These are phyloP conservation scores for Aureobasidium sp. DNA, from an alignment of 2,329 filamentous ascomycete genomes.

Conservation along the genomic window DNA sequence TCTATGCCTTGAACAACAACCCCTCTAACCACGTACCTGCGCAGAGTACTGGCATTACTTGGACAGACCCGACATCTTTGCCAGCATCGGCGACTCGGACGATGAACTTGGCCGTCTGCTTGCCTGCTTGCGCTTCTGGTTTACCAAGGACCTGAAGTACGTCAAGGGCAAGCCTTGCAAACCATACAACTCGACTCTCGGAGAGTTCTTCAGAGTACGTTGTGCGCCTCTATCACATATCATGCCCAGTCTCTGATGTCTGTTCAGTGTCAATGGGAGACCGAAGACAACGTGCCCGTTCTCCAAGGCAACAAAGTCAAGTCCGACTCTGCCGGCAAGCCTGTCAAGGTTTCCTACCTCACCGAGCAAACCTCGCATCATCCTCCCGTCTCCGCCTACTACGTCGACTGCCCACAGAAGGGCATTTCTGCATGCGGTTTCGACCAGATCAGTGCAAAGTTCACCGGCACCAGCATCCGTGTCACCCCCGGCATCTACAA, in stretches of 20 bases:
- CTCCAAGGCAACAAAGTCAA: conserved; percentile 32
- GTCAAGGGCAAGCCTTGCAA: conserved; percentile 98
- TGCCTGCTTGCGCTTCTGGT: conserved; percentile 92
- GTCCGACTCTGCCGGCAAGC: conserved; percentile 32
- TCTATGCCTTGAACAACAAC: not conserved
- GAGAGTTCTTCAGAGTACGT: conserved; percentile 89
- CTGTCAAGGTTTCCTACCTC: conserved; percentile 79
- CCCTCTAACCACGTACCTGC: conserved; percentile 16
- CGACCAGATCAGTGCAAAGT: conserved; percentile 94
- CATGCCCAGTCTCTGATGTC: conserved; percentile 11
- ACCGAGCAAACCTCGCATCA: conserved; percentile 98
- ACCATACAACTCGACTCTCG: conserved; percentile 93
- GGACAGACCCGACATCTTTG: conserved; percentile 87
- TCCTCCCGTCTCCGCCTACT: conserved; percentile 93
- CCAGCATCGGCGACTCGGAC: conserved; percentile 76
- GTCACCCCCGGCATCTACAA: conserved; percentile 90
- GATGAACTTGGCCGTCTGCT: conserved; percentile 90
- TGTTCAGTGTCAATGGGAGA: conserved; percentile 82
- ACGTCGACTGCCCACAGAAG: conserved; percentile 83
- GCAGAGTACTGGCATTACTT: conserved; percentile 97
- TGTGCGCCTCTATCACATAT: not conserved
- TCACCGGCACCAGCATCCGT: conserved; percentile 89
- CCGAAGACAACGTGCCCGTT: conserved; percentile 65
- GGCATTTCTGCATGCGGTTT: conserved; percentile 83
- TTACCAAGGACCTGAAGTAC: conserved; percentile 98